phyloP scores from a whole-genome alignment of 768 basidiomycete genomes.

The Suillus alpinus region DNA sequence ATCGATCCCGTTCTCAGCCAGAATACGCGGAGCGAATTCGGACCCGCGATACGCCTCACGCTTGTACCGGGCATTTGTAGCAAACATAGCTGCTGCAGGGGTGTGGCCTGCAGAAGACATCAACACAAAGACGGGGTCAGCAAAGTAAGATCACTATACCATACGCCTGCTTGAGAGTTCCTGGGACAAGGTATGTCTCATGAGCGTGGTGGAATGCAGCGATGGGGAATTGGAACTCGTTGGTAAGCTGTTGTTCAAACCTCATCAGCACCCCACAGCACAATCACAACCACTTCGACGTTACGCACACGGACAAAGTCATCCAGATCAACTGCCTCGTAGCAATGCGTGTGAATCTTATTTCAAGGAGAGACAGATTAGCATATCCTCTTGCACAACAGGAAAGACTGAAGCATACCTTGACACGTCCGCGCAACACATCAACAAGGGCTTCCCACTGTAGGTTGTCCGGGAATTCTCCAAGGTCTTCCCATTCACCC shows the following conservation, averaged over 20 bases:
- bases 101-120: conserved; percentile 37
- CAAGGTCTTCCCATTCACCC: conserved; percentile 39
- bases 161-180: conserved; percentile 72
- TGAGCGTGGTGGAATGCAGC: conserved; percentile 86
- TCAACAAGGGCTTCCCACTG: conserved; percentile 80
- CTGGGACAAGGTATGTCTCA: conserved; percentile 88
- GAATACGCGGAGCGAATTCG: conserved; percentile 61
- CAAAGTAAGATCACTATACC: conserved; percentile 14
- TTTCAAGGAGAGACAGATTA: neutral
- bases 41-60: conserved; percentile 62
- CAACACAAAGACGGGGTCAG: neutral
- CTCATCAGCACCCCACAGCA: neutral
- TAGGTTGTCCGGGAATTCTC: conserved; percentile 64
- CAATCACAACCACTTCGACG: neutral
- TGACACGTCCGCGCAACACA: conserved; percentile 83
- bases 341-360: conserved; percentile 40
- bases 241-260: conserved; percentile 58
- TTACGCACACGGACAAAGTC: conserved; percentile 58
- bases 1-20: conserved; percentile 53
- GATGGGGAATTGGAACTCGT: conserved; percentile 86
- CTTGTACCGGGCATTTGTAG: conserved; percentile 70
- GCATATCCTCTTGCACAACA: neutral
- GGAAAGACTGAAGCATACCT: conserved; percentile 33
- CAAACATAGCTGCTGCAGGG: conserved; percentile 78
- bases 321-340: conserved; percentile 65